Conservation (phyloP, 139 green algal genomes). For the Yamagishiella unicocca region DNA sequence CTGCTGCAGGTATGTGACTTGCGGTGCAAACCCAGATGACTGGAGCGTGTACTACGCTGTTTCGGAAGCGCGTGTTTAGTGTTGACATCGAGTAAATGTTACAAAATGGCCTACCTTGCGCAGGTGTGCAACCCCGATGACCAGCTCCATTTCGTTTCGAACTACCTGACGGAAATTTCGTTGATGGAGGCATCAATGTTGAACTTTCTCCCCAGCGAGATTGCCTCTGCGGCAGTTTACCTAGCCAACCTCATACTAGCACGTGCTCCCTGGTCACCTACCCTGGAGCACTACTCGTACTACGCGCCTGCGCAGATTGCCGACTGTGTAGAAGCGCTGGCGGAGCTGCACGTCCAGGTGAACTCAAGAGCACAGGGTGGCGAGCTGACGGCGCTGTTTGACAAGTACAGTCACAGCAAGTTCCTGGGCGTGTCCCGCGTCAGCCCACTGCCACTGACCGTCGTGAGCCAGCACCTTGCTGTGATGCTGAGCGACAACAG, state of each 20-base stretch:
- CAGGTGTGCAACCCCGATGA: constrained; percentile 69
- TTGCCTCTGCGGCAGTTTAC: constrained; percentile 86
- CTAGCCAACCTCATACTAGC: constrained; percentile 79
- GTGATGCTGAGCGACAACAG: constrained; percentile 29
- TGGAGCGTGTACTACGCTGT: no score
- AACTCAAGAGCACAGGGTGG: constrained; percentile 20
- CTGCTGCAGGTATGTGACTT: constrained; percentile 53
- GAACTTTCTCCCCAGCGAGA: constrained; percentile 80
- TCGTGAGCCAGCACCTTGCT: constrained; percentile 27
- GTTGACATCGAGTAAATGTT: no score
- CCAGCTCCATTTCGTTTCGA: constrained; percentile 77
- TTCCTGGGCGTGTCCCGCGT: constrained; percentile 24
- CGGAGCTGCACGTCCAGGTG: constrained; percentile 46
- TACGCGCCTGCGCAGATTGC: constrained; percentile 55
- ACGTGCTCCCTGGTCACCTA: constrained; percentile 54
- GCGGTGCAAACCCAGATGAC: no score
- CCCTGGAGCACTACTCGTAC: constrained; percentile 60
- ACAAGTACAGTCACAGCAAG: constrained; percentile 50
- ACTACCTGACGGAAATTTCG: constrained; percentile 92
- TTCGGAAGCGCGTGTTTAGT: no score
- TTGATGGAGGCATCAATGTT: constrained; percentile 91
- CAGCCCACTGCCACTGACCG: constrained; percentile 24
- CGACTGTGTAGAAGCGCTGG: constrained; percentile 50
- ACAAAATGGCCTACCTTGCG: no score
- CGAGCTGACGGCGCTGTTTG: constrained; percentile 42